Conservation (phyloP, 2,329 filamentous ascomycete species). For the Sporothrix variecibatus region DNA sequence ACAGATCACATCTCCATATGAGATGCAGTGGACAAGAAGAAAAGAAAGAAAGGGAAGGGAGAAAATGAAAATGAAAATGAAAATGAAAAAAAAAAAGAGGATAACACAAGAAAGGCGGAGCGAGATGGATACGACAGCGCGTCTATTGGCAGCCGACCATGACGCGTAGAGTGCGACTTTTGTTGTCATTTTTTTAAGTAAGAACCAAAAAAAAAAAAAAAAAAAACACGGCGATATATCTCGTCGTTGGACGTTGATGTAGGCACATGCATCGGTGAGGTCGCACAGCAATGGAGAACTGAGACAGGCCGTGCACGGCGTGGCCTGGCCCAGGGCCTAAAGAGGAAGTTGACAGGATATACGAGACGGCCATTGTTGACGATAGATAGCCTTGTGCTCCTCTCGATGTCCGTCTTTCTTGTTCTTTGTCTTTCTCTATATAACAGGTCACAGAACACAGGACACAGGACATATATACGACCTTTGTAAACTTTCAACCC, state of each 20-base stretch:
- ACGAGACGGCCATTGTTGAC: conserved; percentile 5
- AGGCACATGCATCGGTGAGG: not conserved
- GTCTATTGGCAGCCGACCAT: not conserved
- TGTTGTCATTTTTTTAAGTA: not conserved
- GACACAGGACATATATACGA: not conserved
- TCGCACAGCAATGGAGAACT: not conserved
- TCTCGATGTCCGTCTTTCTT: not conserved
- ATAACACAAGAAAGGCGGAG: not conserved
- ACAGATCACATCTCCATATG: conserved; percentile 14
- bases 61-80: not conserved
- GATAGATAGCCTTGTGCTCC: not conserved
- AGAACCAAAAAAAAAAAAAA: no score
- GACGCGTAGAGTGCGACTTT: not conserved
- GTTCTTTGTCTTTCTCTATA: not conserved
- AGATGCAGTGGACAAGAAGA: not conserved
- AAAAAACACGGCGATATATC: not conserved
- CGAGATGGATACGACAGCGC: not conserved
- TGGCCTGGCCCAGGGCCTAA: not conserved
- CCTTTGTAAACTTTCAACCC: not conserved
- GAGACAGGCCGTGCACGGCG: conserved; percentile 6
- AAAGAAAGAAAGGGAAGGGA: no score
- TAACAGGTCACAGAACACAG: conserved; percentile 7
- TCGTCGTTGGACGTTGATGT: not conserved
- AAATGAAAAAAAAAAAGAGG: not conserved
- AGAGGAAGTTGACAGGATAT: not conserved